phyloP scores from a whole-genome alignment of 2,329 filamentous ascomycete genomes.

The Alternaria novae-zelandiae region DNA sequence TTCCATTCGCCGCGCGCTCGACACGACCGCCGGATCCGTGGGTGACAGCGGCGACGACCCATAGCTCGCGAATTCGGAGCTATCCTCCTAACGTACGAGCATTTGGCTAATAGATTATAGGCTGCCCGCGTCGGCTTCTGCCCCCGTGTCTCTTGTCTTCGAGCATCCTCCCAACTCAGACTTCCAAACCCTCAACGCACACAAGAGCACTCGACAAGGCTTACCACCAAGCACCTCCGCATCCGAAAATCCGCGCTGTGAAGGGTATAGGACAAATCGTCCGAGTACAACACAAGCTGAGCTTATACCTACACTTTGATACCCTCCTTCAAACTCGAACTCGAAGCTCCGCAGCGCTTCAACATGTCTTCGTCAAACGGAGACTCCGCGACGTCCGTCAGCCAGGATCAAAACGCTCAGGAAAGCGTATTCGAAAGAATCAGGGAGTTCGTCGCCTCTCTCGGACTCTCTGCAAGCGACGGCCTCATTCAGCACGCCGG shows the following conservation, averaged over 20 bases:
- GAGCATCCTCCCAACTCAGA: slow-evolving; percentile 1
- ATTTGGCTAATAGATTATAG: slow-evolving; percentile 13
- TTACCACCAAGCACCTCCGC: neutral
- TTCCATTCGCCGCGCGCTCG: slow-evolving; percentile 2
- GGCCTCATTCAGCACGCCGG: slow-evolving; percentile 37
- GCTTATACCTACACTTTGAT: neutral
- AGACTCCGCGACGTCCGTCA: slow-evolving; percentile 2
- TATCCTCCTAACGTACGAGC: neutral
- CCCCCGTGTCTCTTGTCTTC: slow-evolving; percentile 13
- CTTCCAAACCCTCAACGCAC: slow-evolving; percentile 2
- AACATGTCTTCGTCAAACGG: slow-evolving; percentile 20
- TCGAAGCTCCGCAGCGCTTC: neutral
- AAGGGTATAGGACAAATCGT: neutral
- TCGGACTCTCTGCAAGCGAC: slow-evolving; percentile 30
- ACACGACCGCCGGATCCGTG: neutral
- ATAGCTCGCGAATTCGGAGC: neutral
- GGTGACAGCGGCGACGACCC: slow-evolving; percentile 4
- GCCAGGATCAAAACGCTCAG: slow-evolving; percentile 7
- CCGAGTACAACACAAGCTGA: neutral
- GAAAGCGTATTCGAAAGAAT: slow-evolving; percentile 26
- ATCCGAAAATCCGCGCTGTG: neutral
- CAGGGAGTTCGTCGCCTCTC: slow-evolving; percentile 26
- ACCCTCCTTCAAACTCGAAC: neutral
- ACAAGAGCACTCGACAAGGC: neutral
- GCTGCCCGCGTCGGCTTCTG: slow-evolving; percentile 27